Evolutionary conservation across 805 yeast species (phyloP), one percentile per base, ranked within the genome.

Genomic region (Saturnispora quitensis): DNA sequence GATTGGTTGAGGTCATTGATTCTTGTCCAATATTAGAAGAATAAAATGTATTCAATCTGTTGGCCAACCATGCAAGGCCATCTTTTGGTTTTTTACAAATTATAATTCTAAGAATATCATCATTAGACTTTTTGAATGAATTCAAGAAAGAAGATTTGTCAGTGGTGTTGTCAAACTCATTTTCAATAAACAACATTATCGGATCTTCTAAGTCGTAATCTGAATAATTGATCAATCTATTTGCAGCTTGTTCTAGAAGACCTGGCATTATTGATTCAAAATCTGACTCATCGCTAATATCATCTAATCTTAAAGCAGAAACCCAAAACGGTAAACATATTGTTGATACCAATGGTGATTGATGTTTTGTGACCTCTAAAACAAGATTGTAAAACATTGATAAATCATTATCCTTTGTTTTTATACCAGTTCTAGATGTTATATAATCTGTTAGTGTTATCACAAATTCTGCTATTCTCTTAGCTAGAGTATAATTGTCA

Each of bases 321-420:
- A 95, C 89, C 99, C 99, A 95, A 71, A 93, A 85, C 64, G 89
- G 96, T 49, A 93, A 69, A 0, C 97, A 86, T 17, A 93, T 74
- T 0, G 97, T 96, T 48, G 96, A 84, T 3, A 91, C 83, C n/a
- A 91, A 84, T 51, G 93, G 73, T 60, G 96, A 86, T 25, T 88
- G 86, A 62, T 89, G 93, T 60, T 75, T 77, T 0, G 96, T 86
- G 1, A 97, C 88, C 45, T 82, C 77, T 43, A 93, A 71, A 5
- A 93, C 89, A 22, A 93, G 74, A 51, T 77, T 76, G 56, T 89
- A 74, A 63, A 88, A 93, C 48, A 77, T 80, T 31, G 73, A 74
- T 6, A 86, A 71, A 62, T 87, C 95, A 2, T 86, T 72, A 20
- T 72, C 67, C 22, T 76, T 77, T 45, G 73, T 82, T 44, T 51